phyloP scores from a whole-genome alignment of 2,329 filamentous ascomycete genomes.

The Hirsutella rhossiliensis region DNA sequence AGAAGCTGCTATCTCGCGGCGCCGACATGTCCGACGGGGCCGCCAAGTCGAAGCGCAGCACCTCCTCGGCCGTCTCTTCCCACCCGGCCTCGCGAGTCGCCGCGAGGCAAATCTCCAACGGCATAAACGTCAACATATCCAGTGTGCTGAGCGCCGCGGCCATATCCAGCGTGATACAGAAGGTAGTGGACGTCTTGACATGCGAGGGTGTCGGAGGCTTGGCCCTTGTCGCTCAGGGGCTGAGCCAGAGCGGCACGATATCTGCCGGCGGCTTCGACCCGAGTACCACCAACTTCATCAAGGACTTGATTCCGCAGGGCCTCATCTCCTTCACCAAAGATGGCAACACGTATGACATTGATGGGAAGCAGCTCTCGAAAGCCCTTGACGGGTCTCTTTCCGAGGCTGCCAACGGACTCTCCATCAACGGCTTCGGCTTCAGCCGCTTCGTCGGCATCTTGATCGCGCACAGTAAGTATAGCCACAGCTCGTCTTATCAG shows the following conservation, averaged over 20 bases:
- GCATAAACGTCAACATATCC: constrained; percentile 11
- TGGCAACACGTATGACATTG: constrained; percentile 14
- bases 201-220: constrained; percentile 22
- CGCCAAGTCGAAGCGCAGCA: not conserved
- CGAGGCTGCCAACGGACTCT: not conserved
- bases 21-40: not conserved
- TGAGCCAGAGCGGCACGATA: constrained; percentile 12
- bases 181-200: constrained; percentile 15
- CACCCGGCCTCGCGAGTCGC: not conserved
- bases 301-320: constrained; percentile 6
- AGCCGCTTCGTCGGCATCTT: not conserved
- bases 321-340: constrained; percentile 13
- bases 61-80: not conserved
- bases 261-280: constrained; percentile 1
- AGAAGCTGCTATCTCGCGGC: constrained; percentile 13
- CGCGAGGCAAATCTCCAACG: not conserved
- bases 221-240: constrained; percentile 12
- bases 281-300: constrained; percentile 1
- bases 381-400: constrained; percentile 8
- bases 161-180: constrained; percentile 16
- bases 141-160: constrained; percentile 14
- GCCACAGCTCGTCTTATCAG: not conserved
- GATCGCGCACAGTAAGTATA: constrained; percentile 3
- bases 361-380: constrained; percentile 10
- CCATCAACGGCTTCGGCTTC: constrained; percentile 3